Evolutionary conservation across 345 rosid species (phyloP), one percentile per base, ranked within the genome.

Genomic region (Aquilaria sinensis): DNA sequence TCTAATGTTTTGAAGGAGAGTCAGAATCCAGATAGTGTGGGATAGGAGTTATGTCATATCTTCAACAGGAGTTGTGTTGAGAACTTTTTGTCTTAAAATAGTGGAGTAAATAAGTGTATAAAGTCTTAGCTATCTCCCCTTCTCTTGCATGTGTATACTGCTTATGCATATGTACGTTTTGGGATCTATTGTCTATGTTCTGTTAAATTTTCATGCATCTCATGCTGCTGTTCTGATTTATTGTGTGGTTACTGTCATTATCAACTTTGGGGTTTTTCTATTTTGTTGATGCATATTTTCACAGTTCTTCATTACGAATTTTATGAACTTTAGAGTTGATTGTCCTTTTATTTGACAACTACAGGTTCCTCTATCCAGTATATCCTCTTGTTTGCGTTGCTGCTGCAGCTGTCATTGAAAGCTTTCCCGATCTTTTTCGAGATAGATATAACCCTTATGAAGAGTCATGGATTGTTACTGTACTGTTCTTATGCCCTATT

Each of bases 381-480:
- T 90, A 90, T 77, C 99, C 96, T 23, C 93, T 94, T 67, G 77
- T 94, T 74, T 90, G 97, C 75, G 80, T 94, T 66, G 93, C 97
- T 74, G 97, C 99, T 14, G 81, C 97, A 60, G 91, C 89, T 63
- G 96, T 94, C 67, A 94, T 94, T 65, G 99, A 90, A 74, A 90
- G 89, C 82, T 88, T 94, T 65, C 99, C 97, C 58, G 92, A 87
- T 79, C 80, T 90, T 62, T 88, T 94, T 73, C 80, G 74, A 41
- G 85, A 87, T 64, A 80, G 74, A 66, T 83, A 82, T 72, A 68
- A 80, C 68, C 73, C 85, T 49, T 13, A 66, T 9, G 84, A 84
- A 51, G 73, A 76, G 53, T 79, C 81, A 73, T 41, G 80, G 32
- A 64, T 80, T 62, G 88, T 91, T 66, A 74, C 55, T 66, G 97